A percentile compares a stretch with the other conserved stretches of the same genome.
Conservation (phyloP, 306 rosid genomes). For the Benincasa hispida region DNA sequence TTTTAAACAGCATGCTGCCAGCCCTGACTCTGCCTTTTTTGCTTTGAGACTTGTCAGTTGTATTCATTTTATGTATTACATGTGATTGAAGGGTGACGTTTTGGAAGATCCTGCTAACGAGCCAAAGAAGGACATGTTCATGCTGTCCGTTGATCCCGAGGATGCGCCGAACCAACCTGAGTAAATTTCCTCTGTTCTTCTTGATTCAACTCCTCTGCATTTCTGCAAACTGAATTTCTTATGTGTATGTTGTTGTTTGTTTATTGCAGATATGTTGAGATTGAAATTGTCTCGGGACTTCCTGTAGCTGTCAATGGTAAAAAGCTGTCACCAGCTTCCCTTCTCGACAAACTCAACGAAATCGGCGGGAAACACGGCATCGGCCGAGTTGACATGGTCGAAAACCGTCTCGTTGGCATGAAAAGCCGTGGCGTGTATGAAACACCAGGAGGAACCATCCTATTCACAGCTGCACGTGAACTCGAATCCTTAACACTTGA, state of each 20-base stretch:
- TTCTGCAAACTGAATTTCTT: background rate
- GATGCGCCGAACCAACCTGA: constrained; percentile 83
- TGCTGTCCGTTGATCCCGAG: constrained; percentile 83
- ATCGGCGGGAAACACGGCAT: constrained; percentile 83
- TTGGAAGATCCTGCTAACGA: constrained; percentile 91
- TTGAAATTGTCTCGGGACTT: constrained; percentile 56
- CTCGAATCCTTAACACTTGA: constrained; percentile 75
- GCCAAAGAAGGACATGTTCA: constrained; percentile 85
- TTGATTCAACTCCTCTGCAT: background rate
- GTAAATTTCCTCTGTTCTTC: constrained; percentile 23
- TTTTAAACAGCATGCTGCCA: background rate
- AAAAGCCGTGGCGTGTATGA: constrained; percentile 93
- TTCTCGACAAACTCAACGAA: constrained; percentile 62
- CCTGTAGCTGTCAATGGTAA: constrained; percentile 70
- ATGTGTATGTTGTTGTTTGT: constrained; percentile 4
- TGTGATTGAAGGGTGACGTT: constrained; percentile 63
- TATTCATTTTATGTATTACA: background rate
- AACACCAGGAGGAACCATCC: constrained; percentile 96
- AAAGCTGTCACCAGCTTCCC: constrained; percentile 55
- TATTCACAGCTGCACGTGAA: constrained; percentile 59
- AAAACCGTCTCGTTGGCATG: constrained; percentile 91
- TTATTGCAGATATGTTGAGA: constrained; percentile 52
- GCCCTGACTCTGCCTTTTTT: background rate
- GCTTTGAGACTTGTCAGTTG: background rate
- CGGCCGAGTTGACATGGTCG: constrained; percentile 93